Evolutionary conservation across 2,329 filamentous ascomycete species (phyloP).

Genomic region (Tolypocladium sp.): DNA sequence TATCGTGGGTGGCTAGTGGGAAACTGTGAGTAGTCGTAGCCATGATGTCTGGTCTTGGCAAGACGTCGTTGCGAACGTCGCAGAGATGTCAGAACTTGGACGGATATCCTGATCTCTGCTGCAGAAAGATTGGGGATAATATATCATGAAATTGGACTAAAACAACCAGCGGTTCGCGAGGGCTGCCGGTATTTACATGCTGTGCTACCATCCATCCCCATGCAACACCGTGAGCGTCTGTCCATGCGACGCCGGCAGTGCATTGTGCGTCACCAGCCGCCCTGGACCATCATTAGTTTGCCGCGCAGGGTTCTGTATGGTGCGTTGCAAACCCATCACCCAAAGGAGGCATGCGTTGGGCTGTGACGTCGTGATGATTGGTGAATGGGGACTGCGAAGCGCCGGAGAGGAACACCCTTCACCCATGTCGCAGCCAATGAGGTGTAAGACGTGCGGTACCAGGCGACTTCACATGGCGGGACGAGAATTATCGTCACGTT

Average conservation of each 20-base stretch:
- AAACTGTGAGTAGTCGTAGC: slow-evolving; percentile 27
- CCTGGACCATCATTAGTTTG: not conserved
- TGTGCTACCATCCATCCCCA: not conserved
- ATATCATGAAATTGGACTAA: not conserved
- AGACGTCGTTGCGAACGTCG: not conserved
- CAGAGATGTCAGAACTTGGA: not conserved
- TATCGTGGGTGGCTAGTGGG: slow-evolving; percentile 33
- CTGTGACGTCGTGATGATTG: slow-evolving; percentile 14
- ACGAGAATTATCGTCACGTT: not conserved
- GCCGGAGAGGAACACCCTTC: slow-evolving; percentile 12
- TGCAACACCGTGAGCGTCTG: not conserved
- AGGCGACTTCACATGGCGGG: not conserved
- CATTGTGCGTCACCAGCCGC: not conserved
- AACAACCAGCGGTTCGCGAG: not conserved
- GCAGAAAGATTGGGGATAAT: not conserved
- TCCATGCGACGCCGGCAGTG: slow-evolving; percentile 11
- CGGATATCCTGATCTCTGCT: not conserved
- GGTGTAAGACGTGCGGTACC: not conserved
- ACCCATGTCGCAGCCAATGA: slow-evolving; percentile 17
- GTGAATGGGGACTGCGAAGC: slow-evolving; percentile 15
- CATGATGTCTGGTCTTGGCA: slow-evolving; percentile 20
- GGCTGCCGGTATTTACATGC: not conserved
- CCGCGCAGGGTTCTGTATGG: not conserved
- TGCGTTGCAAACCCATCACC: not conserved
- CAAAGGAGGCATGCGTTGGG: not conserved